phyloP scores from a whole-genome alignment of 2,329 filamentous ascomycete species.

The Penicillium sp. region DNA sequence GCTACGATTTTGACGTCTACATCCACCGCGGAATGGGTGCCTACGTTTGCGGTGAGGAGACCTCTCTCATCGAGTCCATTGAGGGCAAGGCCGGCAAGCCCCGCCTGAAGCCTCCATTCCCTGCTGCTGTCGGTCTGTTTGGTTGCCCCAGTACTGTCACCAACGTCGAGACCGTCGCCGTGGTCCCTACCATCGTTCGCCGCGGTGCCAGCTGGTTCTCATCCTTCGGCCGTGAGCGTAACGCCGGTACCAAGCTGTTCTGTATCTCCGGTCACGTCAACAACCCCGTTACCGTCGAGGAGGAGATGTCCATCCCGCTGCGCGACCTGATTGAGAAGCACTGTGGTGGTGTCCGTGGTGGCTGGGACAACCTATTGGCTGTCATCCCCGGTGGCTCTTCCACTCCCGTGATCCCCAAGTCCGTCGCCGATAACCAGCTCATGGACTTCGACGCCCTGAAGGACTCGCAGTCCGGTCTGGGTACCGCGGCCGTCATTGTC shows the following conservation, averaged over 20 bases:
- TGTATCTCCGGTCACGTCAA: constrained; percentile 99
- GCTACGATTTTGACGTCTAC: constrained; percentile 98
- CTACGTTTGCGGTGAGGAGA: constrained; percentile 98
- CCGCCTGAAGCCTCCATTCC: constrained; percentile 97
- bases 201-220: constrained; percentile 94
- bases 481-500: constrained; percentile 96
- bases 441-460: constrained; percentile 99
- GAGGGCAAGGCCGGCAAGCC: constrained; percentile 99
- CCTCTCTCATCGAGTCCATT: constrained; percentile 94
- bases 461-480: constrained; percentile 95
- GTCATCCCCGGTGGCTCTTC: constrained; percentile 96
- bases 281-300: constrained; percentile 96
- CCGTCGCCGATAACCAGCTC: constrained; percentile 88
- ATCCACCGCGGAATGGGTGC: constrained; percentile 96
- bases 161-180: constrained; percentile 96
- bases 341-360: constrained; percentile 93
- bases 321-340: constrained; percentile 97
- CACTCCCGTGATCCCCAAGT: constrained; percentile 91
- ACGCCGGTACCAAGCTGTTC: constrained; percentile 96
- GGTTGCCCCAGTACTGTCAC: constrained; percentile 97
- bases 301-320: constrained; percentile 98
- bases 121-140: constrained; percentile 94
- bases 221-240: constrained; percentile 90
- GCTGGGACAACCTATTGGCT: constrained; percentile 96
- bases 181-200: constrained; percentile 93